phyloP scores from a whole-genome alignment of 768 basidiomycete genomes.

The Leccinum subgranulosum region DNA sequence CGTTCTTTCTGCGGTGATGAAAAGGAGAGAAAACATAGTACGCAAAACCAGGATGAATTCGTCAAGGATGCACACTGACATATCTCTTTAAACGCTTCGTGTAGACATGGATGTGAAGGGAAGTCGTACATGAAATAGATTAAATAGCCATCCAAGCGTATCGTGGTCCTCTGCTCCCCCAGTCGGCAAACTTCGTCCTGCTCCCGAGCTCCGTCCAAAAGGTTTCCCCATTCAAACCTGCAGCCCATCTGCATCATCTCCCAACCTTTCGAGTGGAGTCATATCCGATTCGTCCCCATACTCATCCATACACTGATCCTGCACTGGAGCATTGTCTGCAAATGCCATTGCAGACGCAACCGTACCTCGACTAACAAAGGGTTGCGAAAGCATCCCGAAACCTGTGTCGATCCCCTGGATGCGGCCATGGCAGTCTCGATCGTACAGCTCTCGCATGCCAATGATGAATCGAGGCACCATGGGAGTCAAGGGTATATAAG shows the following conservation, averaged over 20 bases:
- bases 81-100: too few species aligned
- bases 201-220: too few species aligned
- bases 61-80: too few species aligned
- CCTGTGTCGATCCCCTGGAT: neutral
- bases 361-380: neutral
- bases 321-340: neutral
- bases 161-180: too few species aligned
- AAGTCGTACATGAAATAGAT: too few species aligned
- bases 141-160: too few species aligned
- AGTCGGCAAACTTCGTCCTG: too few species aligned
- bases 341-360: neutral
- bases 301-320: neutral
- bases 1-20: too few species aligned
- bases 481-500: neutral
- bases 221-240: neutral
- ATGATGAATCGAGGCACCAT: neutral
- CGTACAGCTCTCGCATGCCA: neutral
- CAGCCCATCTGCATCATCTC: neutral
- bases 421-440: neutral
- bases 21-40: too few species aligned
- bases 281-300: neutral
- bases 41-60: too few species aligned
- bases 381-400: neutral
- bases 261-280: neutral
- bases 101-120: too few species aligned